Conservation (phyloP, 768 basidiomycete species). For the Postia placenta region DNA sequence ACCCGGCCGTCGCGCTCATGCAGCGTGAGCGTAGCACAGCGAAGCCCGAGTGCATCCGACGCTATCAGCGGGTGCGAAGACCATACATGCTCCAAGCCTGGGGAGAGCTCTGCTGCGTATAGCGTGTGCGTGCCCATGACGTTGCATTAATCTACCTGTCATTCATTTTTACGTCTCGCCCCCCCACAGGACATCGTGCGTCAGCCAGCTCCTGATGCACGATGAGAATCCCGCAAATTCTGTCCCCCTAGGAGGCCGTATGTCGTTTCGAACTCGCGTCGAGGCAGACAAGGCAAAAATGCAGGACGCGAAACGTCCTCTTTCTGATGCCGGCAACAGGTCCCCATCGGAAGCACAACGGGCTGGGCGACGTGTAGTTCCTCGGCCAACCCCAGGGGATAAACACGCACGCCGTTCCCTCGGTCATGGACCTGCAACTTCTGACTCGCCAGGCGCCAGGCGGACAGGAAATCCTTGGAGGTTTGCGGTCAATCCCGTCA, state of each 20-base stretch:
- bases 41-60: not conserved
- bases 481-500: not conserved
- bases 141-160: no score
- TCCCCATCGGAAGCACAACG: no score
- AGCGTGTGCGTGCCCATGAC: not conserved
- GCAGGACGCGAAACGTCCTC: not conserved
- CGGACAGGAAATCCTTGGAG: not conserved
- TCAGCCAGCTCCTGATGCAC: not conserved
- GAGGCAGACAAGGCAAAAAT: not conserved
- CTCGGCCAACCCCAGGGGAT: no score
- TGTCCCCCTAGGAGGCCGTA: not conserved
- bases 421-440: no score
- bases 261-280: not conserved
- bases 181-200: not conserved
- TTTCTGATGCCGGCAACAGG: no score
- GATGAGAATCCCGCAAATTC: not conserved
- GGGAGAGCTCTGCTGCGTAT: not conserved
- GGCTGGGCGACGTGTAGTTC: no score
- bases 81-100: not conserved
- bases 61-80: not conserved
- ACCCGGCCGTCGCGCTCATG: constrained; percentile 19
- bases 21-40: constrained; percentile 1
- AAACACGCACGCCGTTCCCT: no score
- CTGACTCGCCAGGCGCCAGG: no score
- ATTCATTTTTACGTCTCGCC: not conserved